Conservation (phyloP, 306 rosid genomes). For the Dicorynia guianensis region DNA sequence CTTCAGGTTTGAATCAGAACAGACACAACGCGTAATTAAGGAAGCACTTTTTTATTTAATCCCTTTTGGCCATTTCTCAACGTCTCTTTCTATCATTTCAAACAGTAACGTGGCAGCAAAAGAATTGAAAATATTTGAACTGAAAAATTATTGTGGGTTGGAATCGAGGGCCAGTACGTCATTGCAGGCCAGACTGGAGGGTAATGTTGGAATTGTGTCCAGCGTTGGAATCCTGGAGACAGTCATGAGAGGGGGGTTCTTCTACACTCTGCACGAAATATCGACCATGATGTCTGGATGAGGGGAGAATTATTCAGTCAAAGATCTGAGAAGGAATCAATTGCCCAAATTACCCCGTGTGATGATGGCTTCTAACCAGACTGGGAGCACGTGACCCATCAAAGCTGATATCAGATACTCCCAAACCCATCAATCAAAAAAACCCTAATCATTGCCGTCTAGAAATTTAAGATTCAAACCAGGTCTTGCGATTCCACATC, state of each 20-base stretch:
- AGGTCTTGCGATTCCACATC: neutral
- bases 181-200: too few relatives aligned
- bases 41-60: slow-evolving; percentile 41
- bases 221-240: neutral
- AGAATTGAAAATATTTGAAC: too few relatives aligned
- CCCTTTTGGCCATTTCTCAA: slow-evolving; percentile 54
- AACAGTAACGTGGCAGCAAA: neutral
- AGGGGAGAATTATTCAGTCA: slow-evolving; percentile 48
- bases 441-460: slow-evolving; percentile 65
- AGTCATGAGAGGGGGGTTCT: neutral
- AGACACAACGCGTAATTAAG: slow-evolving; percentile 46
- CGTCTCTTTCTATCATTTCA: slow-evolving; percentile 59
- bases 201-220: too few relatives aligned
- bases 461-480: slow-evolving; percentile 51
- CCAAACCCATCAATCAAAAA: slow-evolving; percentile 51
- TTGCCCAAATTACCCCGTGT: slow-evolving; percentile 38
- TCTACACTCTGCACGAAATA: slow-evolving; percentile 60
- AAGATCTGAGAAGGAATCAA: neutral
- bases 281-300: slow-evolving; percentile 57
- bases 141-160: too few relatives aligned
- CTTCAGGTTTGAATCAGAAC: slow-evolving; percentile 45
- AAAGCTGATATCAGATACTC: slow-evolving; percentile 21
- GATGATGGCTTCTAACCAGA: neutral
- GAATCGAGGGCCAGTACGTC: too few relatives aligned
- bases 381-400: slow-evolving; percentile 45